Conservation (phyloP, 2,329 filamentous ascomycete species). For the Stachybotrys elegans region DNA sequence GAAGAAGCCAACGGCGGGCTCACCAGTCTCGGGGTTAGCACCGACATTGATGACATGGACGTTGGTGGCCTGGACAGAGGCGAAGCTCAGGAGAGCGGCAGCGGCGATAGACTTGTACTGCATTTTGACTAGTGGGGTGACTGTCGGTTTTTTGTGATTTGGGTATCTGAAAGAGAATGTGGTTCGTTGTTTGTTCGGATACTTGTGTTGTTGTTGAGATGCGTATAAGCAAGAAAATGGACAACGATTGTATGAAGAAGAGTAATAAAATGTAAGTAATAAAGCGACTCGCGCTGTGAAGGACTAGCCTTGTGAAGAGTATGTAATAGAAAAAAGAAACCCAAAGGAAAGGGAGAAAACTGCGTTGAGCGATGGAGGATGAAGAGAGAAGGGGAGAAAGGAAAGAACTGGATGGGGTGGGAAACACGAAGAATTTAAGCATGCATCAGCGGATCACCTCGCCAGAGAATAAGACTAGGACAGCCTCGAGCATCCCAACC, state of each 20-base stretch:
- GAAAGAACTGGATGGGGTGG: constrained; percentile 9
- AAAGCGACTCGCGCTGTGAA: constrained; percentile 25
- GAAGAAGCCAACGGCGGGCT: constrained; percentile 51
- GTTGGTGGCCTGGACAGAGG: constrained; percentile 35
- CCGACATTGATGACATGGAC: constrained; percentile 65
- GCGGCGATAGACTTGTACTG: constrained; percentile 43
- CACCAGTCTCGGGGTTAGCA: constrained; percentile 42
- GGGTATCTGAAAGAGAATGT: constrained; percentile 12
- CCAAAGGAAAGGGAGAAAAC: constrained; percentile 17
- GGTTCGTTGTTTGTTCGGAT: no score
- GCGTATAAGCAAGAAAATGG: constrained; percentile 15
- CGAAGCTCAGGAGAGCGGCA: constrained; percentile 35
- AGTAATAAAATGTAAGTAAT: constrained; percentile 10
- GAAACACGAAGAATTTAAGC: constrained; percentile 38
- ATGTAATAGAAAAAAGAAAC: constrained; percentile 20
- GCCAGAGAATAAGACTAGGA: not conserved
- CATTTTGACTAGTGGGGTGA: constrained; percentile 36
- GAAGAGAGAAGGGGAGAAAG: constrained; percentile 13
- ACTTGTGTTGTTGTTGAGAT: constrained; percentile 14
- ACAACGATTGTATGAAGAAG: constrained; percentile 6
- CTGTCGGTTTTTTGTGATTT: not conserved
- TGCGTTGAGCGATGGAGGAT: constrained; percentile 14
- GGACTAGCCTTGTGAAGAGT: constrained; percentile 21
- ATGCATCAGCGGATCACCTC: constrained; percentile 6
- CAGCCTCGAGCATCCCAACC: not conserved